Evolutionary conservation across 2,329 filamentous ascomycete species (phyloP).

Genomic region (Claviceps sp.): DNA sequence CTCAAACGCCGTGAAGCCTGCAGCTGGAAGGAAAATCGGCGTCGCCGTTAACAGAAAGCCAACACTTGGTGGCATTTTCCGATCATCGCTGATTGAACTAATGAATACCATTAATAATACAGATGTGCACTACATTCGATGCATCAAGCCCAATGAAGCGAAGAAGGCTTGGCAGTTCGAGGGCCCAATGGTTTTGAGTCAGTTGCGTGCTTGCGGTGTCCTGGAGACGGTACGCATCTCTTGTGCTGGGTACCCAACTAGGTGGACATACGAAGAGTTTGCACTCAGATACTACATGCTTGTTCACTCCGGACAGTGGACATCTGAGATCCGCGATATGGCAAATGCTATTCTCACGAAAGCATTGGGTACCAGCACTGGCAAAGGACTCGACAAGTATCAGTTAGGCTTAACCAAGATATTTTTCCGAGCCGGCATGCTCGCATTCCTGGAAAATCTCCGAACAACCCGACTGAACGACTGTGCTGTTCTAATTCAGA

Average conservation of each 20-base stretch:
- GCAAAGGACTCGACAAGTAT: conserved; percentile 77
- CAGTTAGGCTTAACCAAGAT: conserved; percentile 97
- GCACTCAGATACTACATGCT: conserved; percentile 97
- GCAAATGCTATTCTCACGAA: conserved; percentile 83
- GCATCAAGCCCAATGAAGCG: conserved; percentile 96
- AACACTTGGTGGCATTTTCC: conserved; percentile 96
- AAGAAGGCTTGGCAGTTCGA: conserved; percentile 98
- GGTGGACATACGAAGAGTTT: conserved; percentile 99
- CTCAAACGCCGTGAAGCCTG: conserved; percentile 63
- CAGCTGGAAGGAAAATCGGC: conserved; percentile 73
- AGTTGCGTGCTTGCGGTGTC: conserved; percentile 95
- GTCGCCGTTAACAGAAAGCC: conserved; percentile 92
- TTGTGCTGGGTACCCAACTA: conserved; percentile 89
- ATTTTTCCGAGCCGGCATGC: conserved; percentile 98
- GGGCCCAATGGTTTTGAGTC: conserved; percentile 95
- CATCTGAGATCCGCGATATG: conserved; percentile 85
- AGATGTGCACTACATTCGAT: conserved; percentile 97
- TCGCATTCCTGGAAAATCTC: conserved; percentile 91
- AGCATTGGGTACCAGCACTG: conserved; percentile 66
- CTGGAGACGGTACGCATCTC: conserved; percentile 96
- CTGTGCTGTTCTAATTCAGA: conserved; percentile 95
- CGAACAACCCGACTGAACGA: conserved; percentile 82
- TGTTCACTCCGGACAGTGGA: conserved; percentile 80
- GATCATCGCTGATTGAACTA: conserved; percentile 91
- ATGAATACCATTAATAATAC: conserved; percentile 98